These are phyloP conservation scores for Aspergillus sp. DNA, from an alignment of 2,329 filamentous ascomycete species.

Conservation along the genomic window DNA sequence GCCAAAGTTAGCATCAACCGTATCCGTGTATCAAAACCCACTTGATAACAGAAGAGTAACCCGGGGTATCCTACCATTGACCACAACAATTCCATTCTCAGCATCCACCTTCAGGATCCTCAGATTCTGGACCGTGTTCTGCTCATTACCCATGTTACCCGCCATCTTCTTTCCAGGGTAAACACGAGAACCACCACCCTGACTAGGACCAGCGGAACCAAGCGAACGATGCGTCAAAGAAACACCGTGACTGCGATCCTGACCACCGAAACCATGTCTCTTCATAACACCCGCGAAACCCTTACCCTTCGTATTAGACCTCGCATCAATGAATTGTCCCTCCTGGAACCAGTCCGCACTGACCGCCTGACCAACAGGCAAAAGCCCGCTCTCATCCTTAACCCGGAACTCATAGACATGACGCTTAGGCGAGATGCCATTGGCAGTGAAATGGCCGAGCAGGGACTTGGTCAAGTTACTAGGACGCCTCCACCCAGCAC, in stretches of 20 bases:
- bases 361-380: conserved; percentile 74
- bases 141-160: conserved; percentile 88
- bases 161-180: conserved; percentile 98
- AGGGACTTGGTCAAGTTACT: conserved; percentile 78
- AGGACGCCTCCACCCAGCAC: conserved; percentile 71
- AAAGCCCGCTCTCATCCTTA: conserved; percentile 68
- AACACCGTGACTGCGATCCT: conserved; percentile 91
- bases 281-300: conserved; percentile 99
- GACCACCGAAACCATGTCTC: conserved; percentile 83
- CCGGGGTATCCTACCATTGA: conserved; percentile 64
- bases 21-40: neutral
- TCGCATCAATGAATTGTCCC: conserved; percentile 87
- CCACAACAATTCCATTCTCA: conserved; percentile 81
- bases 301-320: conserved; percentile 78
- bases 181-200: conserved; percentile 90
- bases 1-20: conserved; percentile 1
- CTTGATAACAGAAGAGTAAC: neutral
- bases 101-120: conserved; percentile 85
- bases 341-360: conserved; percentile 87
- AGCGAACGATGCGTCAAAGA: conserved; percentile 91
- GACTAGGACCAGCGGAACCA: conserved; percentile 84
- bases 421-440: conserved; percentile 80
- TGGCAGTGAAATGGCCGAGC: conserved; percentile 83
- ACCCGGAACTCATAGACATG: conserved; percentile 87
- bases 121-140: conserved; percentile 87